Conservation (phyloP, 345 rosid species). For the Hibiscus trionum region DNA sequence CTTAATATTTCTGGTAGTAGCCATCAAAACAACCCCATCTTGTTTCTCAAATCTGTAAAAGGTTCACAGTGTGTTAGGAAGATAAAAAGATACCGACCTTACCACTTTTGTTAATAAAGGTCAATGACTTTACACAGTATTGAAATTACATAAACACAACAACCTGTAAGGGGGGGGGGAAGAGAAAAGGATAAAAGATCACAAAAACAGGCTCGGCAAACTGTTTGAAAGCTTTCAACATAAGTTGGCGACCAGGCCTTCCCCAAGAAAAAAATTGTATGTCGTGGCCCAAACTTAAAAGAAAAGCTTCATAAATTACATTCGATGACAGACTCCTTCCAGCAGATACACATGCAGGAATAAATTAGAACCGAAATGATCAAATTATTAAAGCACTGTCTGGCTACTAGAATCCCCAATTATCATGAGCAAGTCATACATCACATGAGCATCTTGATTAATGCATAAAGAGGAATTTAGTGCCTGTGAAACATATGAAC, state of each 20-base stretch:
- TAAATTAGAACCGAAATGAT: not conserved
- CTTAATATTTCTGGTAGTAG: slow-evolving; percentile 81
- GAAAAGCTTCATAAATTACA: not conserved
- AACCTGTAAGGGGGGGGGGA: not conserved
- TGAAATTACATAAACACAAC: not conserved
- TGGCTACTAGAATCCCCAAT: not conserved
- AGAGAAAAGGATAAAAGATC: not conserved
- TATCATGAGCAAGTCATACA: not conserved
- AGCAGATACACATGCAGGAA: not conserved
- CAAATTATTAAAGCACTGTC: not conserved
- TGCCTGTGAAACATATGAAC: not conserved
- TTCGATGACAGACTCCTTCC: not conserved
- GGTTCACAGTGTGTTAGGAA: slow-evolving; percentile 7
- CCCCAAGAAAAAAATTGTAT: not conserved
- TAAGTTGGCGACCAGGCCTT: not conserved
- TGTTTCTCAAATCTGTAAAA: slow-evolving; percentile 83
- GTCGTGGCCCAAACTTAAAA: not conserved
- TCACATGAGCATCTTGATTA: not conserved
- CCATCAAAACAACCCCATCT: slow-evolving; percentile 98
- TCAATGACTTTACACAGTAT: not conserved
- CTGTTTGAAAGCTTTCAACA: not conserved
- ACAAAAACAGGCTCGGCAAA: not conserved
- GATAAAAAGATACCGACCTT: not conserved
- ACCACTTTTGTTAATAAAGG: not conserved
- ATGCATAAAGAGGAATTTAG: slow-evolving; percentile 12